phyloP scores from a whole-genome alignment of 2,329 filamentous ascomycete genomes.

The Colletotrichum kahawae region DNA sequence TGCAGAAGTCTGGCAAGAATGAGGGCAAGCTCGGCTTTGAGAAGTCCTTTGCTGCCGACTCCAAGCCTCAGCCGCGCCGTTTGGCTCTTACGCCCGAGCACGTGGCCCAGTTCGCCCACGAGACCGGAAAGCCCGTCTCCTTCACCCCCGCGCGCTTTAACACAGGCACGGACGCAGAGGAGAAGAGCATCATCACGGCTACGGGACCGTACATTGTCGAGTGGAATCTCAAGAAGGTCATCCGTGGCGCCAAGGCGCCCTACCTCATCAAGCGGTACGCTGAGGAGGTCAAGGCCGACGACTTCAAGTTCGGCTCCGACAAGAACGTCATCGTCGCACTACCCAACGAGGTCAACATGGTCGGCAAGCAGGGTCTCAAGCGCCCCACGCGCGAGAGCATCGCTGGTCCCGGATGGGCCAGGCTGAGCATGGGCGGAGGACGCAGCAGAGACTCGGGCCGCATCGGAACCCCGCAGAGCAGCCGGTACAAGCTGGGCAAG shows the following conservation, averaged over 20 bases:
- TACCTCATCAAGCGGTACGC: slow-evolving; percentile 97
- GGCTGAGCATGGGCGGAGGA: slow-evolving; percentile 45
- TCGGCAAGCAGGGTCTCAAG: slow-evolving; percentile 83
- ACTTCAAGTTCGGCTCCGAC: slow-evolving; percentile 96
- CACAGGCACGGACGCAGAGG: slow-evolving; percentile 77
- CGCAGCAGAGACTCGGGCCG: slow-evolving; percentile 53
- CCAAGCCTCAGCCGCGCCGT: slow-evolving; percentile 91
- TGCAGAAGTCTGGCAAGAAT: slow-evolving; percentile 93
- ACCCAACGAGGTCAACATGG: slow-evolving; percentile 98
- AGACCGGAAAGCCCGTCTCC: slow-evolving; percentile 83
- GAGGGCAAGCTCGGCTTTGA: slow-evolving; percentile 98
- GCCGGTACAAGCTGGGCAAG: slow-evolving; percentile 75
- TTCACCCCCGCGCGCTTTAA: slow-evolving; percentile 97
- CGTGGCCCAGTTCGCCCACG: slow-evolving; percentile 96
- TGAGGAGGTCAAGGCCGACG: slow-evolving; percentile 96
- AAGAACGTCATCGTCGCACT: slow-evolving; percentile 98
- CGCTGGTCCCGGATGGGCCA: slow-evolving; percentile 57
- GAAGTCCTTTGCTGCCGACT: slow-evolving; percentile 87
- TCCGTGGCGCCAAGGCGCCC: slow-evolving; percentile 80
- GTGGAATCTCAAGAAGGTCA: slow-evolving; percentile 91
- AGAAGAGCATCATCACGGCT: slow-evolving; percentile 95
- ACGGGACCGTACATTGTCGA: slow-evolving; percentile 97
- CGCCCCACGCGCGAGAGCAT: slow-evolving; percentile 94
- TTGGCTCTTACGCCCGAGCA: slow-evolving; percentile 89
- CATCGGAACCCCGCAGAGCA: slow-evolving; percentile 58